A percentile compares a stretch with the other conserved stretches of the same genome.
These are phyloP conservation scores for Cercospora janseana DNA, from an alignment of 2,329 filamentous ascomycete genomes.

Conservation along the genomic window DNA sequence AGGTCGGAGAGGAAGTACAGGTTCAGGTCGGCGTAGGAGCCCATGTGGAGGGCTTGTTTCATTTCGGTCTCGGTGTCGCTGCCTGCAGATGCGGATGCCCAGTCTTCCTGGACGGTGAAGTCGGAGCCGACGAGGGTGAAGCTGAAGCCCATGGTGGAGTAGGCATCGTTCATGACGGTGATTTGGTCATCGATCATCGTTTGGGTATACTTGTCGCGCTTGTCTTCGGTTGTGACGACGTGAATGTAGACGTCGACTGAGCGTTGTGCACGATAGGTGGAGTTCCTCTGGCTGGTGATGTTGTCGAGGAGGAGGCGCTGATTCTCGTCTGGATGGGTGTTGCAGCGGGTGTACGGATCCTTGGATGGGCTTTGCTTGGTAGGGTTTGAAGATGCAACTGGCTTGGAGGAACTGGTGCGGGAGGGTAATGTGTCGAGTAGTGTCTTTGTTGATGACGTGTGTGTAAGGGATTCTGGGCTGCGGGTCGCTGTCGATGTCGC, in stretches of 20 bases:
- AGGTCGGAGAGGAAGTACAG: constrained; percentile 58
- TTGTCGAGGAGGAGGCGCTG: constrained; percentile 7
- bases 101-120: constrained; percentile 51
- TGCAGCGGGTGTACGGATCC: constrained; percentile 8
- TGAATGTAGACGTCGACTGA: constrained; percentile 39
- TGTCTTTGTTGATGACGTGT: not conserved
- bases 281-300: constrained; percentile 8
- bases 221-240: constrained; percentile 39
- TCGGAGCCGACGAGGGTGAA: constrained; percentile 50
- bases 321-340: constrained; percentile 3
- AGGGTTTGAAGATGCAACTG: not conserved
- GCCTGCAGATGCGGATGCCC: constrained; percentile 50
- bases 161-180: constrained; percentile 30
- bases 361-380: not conserved
- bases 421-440: not conserved
- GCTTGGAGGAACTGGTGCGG: not conserved
- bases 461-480: not conserved
- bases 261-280: constrained; percentile 6
- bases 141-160: constrained; percentile 42
- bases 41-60: constrained; percentile 53
- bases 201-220: constrained; percentile 37
- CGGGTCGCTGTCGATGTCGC: constrained; percentile 1
- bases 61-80: constrained; percentile 42
- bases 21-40: constrained; percentile 53
- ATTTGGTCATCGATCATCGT: constrained; percentile 12